Conservation (phyloP, 345 rosid genomes). For the Eucalyptus guilfoylei region DNA sequence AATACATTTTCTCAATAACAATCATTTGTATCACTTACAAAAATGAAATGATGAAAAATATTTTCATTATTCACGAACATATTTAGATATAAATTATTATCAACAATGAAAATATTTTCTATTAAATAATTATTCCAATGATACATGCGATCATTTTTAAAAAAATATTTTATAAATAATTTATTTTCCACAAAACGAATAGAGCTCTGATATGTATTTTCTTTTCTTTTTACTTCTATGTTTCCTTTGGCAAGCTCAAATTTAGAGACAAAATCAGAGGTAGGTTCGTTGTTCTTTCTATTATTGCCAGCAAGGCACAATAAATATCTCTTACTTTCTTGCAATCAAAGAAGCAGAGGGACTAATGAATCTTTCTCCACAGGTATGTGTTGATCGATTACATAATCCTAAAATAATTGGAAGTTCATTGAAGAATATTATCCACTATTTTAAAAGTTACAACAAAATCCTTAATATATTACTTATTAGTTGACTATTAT, state of each 20-base stretch:
- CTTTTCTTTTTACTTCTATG: not conserved
- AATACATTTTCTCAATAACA: not conserved
- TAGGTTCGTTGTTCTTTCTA: not conserved
- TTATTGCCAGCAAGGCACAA: not conserved
- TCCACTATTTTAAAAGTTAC: not conserved
- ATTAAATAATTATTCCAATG: not conserved
- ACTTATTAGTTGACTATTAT: not conserved
- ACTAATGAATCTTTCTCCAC: not conserved
- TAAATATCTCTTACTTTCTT: not conserved
- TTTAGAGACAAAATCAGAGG: slow-evolving; percentile 38
- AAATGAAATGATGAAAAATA: too few relatives aligned
- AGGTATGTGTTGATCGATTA: not conserved
- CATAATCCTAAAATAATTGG: not conserved
- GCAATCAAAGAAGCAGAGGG: not conserved
- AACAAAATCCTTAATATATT: not conserved
- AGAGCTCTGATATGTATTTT: not conserved
- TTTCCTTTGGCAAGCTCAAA: slow-evolving; percentile 10
- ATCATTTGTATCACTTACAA: not conserved
- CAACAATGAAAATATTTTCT: too few relatives aligned
- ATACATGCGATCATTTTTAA: too few relatives aligned
- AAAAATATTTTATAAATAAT: too few relatives aligned
- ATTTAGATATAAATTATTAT: too few relatives aligned
- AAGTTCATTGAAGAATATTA: not conserved
- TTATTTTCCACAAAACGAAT: too few relatives aligned
- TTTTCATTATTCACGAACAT: too few relatives aligned